These are phyloP conservation scores for Trametes maxima DNA, from an alignment of 768 basidiomycete genomes.

Conservation along the genomic window DNA sequence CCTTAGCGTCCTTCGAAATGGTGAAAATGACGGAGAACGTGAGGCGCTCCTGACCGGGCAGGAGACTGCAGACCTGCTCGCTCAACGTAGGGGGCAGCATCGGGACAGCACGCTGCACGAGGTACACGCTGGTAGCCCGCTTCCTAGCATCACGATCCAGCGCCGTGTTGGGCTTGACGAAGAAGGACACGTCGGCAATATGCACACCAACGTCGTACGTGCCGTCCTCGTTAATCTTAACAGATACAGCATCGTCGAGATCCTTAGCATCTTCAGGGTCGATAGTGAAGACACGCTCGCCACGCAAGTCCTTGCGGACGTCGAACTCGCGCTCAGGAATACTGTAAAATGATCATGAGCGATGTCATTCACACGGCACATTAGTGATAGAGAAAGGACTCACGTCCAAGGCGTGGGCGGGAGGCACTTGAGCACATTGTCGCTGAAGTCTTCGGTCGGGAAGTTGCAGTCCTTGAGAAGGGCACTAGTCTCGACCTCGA, in stretches of 20 bases:
- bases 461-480: constrained; percentile 99
- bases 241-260: constrained; percentile 91
- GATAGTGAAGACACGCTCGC: constrained; percentile 88
- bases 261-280: constrained; percentile 91
- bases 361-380: not conserved
- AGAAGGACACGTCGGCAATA: constrained; percentile 94
- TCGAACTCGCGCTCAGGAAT: constrained; percentile 91
- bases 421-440: constrained; percentile 92
- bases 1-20: constrained; percentile 76
- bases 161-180: constrained; percentile 94
- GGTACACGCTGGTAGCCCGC: constrained; percentile 94
- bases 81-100: constrained; percentile 96
- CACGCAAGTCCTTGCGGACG: constrained; percentile 84
- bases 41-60: constrained; percentile 85
- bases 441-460: constrained; percentile 95
- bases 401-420: constrained; percentile 95
- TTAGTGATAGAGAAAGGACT: constrained; percentile 40
- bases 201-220: constrained; percentile 94
- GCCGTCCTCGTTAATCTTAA: constrained; percentile 88
- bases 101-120: constrained; percentile 93
- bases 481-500: constrained; percentile 97
- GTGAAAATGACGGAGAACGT: constrained; percentile 91
- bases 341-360: constrained; percentile 38
- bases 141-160: constrained; percentile 98
- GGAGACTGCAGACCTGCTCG: constrained; percentile 91